These are phyloP conservation scores for Boletus subparvulus DNA, from an alignment of 768 basidiomycete species.

Conservation along the genomic window DNA sequence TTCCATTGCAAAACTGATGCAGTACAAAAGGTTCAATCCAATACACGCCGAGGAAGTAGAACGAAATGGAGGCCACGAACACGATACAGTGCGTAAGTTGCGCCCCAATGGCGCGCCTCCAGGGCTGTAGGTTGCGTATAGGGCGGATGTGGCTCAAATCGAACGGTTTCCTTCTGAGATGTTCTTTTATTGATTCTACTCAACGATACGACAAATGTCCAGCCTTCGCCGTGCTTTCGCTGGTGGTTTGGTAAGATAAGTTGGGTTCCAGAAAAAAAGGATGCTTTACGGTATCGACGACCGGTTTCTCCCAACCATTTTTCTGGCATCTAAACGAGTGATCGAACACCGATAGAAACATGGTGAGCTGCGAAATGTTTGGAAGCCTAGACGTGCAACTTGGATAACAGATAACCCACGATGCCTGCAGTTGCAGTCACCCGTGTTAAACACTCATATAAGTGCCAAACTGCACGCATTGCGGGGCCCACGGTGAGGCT, in stretches of 20 bases:
- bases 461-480: not conserved
- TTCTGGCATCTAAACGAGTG: constrained; percentile 69
- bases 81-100: constrained; percentile 83
- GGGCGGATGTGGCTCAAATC: constrained; percentile 72
- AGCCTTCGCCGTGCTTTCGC: constrained; percentile 50
- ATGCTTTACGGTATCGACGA: constrained; percentile 65
- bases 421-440: not conserved
- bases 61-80: constrained; percentile 48
- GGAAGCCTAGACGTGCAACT: not conserved
- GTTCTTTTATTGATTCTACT: constrained; percentile 67
- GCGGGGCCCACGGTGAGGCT: not conserved
- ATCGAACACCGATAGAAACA: not conserved
- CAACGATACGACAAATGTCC: constrained; percentile 69
- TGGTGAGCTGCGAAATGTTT: not conserved
- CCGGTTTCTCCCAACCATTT: constrained; percentile 82
- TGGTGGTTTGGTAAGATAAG: constrained; percentile 28
- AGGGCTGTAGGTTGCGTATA: constrained; percentile 62
- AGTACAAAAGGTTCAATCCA: constrained; percentile 21
- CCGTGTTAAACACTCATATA: not conserved
- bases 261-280: not conserved
- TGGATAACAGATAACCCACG: not conserved
- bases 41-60: not conserved
- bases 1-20: constrained; percentile 67
- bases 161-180: constrained; percentile 64
- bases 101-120: constrained; percentile 91